Evolutionary conservation across 1,284 basidiomycete species (phyloP).

Genomic region (Athelia sp.): DNA sequence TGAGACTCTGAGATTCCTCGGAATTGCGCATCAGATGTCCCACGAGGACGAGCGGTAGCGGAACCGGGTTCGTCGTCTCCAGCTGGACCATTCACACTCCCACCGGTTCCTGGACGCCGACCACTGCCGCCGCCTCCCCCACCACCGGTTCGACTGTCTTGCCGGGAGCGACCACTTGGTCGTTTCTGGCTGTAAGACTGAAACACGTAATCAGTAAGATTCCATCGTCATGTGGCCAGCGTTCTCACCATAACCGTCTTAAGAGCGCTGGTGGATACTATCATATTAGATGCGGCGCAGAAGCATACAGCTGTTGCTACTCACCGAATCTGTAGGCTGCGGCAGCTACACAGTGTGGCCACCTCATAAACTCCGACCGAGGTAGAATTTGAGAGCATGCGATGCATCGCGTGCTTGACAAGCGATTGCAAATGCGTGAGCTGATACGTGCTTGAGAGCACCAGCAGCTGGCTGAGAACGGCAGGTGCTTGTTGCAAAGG

Average conservation of each 20-base stretch:
- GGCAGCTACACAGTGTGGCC: constrained; percentile 84
- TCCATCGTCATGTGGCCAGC: too few species aligned
- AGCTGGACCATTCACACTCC: constrained; percentile 25
- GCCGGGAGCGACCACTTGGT: constrained; percentile 43
- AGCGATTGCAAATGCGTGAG: constrained; percentile 72
- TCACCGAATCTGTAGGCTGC: constrained; percentile 83
- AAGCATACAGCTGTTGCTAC: constrained; percentile 19
- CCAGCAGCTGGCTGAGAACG: constrained; percentile 81
- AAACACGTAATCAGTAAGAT: constrained; percentile 9
- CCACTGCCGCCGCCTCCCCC: constrained; percentile 34
- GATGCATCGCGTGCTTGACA: constrained; percentile 90
- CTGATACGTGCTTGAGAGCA: constrained; percentile 81
- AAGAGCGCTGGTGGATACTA: constrained; percentile 44
- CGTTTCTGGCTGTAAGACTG: constrained; percentile 70
- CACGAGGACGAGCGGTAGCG: constrained; percentile 30
- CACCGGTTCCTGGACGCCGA: background rate
- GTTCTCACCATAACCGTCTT: constrained; percentile 69
- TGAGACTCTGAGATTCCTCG: background rate
- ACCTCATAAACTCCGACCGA: constrained; percentile 92
- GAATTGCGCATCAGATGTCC: constrained; percentile 36
- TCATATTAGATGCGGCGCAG: constrained; percentile 6
- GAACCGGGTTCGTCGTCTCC: constrained; percentile 31
- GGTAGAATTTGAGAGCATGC: constrained; percentile 75
- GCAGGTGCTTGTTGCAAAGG: constrained; percentile 88
- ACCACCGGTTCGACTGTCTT: constrained; percentile 42